Evolutionary conservation across 2,329 filamentous ascomycete genomes (phyloP).

Genomic region (Periconia digitata): DNA sequence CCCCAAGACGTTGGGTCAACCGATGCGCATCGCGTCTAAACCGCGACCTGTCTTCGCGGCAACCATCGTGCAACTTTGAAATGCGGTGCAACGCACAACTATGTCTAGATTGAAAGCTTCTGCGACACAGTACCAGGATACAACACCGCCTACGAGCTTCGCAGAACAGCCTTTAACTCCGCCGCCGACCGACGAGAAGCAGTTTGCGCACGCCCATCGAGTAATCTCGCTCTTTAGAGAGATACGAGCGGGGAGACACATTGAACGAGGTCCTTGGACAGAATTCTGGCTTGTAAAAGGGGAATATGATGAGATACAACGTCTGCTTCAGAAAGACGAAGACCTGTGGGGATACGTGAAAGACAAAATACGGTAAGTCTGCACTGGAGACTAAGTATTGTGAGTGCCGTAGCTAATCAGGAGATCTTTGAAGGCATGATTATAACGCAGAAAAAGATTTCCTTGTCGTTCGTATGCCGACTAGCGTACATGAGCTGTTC

Average conservation of each 20-base stretch:
- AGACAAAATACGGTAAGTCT: conserved; percentile 16
- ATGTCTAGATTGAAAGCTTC: not conserved
- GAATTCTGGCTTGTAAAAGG: conserved; percentile 13
- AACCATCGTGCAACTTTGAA: not conserved
- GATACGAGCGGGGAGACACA: conserved; percentile 13
- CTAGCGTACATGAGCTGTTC: conserved; percentile 20
- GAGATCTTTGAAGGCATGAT: conserved; percentile 17
- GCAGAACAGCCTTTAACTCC: conserved; percentile 12
- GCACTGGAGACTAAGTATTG: conserved; percentile 7
- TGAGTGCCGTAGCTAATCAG: conserved; percentile 12
- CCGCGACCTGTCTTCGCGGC: not conserved
- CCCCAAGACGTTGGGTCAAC: too few species aligned
- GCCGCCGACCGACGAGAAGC: conserved; percentile 15
- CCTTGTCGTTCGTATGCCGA: conserved; percentile 25
- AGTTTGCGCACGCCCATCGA: conserved; percentile 12
- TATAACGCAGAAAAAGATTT: conserved; percentile 12
- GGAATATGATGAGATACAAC: conserved; percentile 17
- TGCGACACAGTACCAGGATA: not conserved
- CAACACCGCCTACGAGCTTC: conserved; percentile 12
- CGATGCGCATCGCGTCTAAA: not conserved
- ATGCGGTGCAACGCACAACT: not conserved
- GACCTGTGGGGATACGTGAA: conserved; percentile 9
- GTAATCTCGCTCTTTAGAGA: conserved; percentile 16
- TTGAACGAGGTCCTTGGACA: too few species aligned
- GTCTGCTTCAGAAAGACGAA: conserved; percentile 10